These are phyloP conservation scores for Fistulinella prunicolor DNA, from an alignment of 768 basidiomycete genomes.

Conservation along the genomic window DNA sequence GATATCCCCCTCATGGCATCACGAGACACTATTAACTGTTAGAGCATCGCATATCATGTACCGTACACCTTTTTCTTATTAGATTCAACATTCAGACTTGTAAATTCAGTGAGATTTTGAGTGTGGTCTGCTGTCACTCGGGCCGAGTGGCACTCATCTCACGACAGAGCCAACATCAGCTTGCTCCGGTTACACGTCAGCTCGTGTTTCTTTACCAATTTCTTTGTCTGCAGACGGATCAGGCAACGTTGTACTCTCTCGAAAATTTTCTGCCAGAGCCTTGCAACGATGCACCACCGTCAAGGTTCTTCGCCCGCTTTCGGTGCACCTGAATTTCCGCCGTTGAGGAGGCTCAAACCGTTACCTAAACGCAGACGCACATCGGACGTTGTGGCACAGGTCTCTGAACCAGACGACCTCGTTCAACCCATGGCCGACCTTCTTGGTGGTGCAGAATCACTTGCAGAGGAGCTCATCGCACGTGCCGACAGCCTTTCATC, in stretches of 20 bases:
- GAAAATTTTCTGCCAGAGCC: slow-evolving; percentile 10
- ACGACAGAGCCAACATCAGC: slow-evolving; percentile 7
- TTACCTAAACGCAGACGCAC: slow-evolving; percentile 74
- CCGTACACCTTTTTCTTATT: slow-evolving; percentile 35
- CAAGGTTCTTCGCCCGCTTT: slow-evolving; percentile 56
- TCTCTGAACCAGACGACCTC: slow-evolving; percentile 27
- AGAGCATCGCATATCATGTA: slow-evolving; percentile 66
- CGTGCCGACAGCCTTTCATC: slow-evolving; percentile 57
- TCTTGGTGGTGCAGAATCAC: slow-evolving; percentile 43
- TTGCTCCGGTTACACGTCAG: slow-evolving; percentile 28
- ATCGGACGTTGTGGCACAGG: slow-evolving; percentile 30
- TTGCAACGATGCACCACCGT: slow-evolving; percentile 42
- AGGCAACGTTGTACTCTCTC: slow-evolving; percentile 14
- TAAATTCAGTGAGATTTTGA: not conserved
- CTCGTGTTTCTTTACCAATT: slow-evolving; percentile 23
- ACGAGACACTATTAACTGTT: slow-evolving; percentile 61
- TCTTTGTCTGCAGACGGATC: slow-evolving; percentile 12
- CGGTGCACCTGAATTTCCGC: slow-evolving; percentile 62
- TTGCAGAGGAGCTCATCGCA: slow-evolving; percentile 55
- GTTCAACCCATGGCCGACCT: slow-evolving; percentile 32
- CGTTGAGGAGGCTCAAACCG: slow-evolving; percentile 68
- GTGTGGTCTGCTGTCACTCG: not conserved
- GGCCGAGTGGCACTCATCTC: slow-evolving; percentile 16
- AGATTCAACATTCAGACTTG: slow-evolving; percentile 13
- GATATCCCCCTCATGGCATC: slow-evolving; percentile 39